phyloP scores from a whole-genome alignment of 306 rosid species.

The Notholithocarpus densiflorus region DNA sequence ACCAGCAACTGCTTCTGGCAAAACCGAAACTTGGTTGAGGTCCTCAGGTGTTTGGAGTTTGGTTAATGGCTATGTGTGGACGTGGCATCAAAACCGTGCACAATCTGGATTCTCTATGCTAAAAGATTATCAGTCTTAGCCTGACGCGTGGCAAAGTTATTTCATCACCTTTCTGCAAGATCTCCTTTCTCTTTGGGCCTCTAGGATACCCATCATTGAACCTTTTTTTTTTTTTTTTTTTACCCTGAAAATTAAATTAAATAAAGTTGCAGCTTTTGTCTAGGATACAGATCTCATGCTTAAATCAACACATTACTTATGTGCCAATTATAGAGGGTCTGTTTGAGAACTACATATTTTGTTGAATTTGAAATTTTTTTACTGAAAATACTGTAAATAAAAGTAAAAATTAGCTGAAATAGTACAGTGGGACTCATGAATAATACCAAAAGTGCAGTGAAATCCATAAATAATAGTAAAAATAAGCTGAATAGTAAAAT shows the following conservation, averaged over 20 bases:
- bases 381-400: rapidly evolving
- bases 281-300: no score
- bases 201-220: not conserved
- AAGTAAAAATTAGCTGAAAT: no score
- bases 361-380: rapidly evolving
- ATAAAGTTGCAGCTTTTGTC: no score
- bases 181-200: not conserved
- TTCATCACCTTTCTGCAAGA: not conserved
- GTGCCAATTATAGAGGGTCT: rapidly evolving
- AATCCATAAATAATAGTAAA: rapidly evolving
- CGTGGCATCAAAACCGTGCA: conserved; percentile 11
- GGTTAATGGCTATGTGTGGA: conserved; percentile 27
- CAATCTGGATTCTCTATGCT: not conserved
- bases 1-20: not conserved
- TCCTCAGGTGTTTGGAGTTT: no score
- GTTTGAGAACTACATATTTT: rapidly evolving
- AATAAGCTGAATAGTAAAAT: no score
- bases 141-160: conserved; percentile 36
- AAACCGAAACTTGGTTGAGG: conserved; percentile 1
- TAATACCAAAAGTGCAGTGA: rapidly evolving
- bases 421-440: rapidly evolving
- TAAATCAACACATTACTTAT: no score
- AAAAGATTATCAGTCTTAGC: not conserved
- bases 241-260: no score
- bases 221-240: no score